A percentile compares a stretch with the other conserved stretches of the same genome.
phyloP scores from a whole-genome alignment of 2,329 filamentous ascomycete species.

The Neopestalotiopsis rosae region DNA sequence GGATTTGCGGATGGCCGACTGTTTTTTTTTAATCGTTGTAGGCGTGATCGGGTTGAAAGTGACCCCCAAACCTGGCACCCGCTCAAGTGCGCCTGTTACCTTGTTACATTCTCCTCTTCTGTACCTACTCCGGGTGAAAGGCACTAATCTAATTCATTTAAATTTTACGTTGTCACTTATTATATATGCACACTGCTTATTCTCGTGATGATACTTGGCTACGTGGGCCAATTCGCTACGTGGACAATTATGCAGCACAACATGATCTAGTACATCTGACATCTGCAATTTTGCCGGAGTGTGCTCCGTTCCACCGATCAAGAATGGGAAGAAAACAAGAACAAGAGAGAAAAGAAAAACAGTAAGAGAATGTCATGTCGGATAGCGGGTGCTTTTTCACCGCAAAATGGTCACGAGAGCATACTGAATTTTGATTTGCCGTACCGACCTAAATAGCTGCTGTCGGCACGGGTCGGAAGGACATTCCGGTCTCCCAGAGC shows the following conservation, averaged over 20 bases:
- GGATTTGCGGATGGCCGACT: neutral
- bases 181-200: neutral
- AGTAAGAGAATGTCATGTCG: neutral
- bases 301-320: neutral
- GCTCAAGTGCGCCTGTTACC: neutral
- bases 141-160: neutral
- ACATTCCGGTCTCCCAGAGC: constrained; percentile 6
- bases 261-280: neutral
- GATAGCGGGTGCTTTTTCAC: constrained; percentile 3
- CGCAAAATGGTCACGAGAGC: constrained; percentile 13
- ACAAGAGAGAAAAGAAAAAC: neutral
- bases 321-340: no score
- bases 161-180: neutral
- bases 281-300: neutral
- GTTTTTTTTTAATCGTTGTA: neutral
- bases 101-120: no score
- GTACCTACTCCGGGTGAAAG: neutral
- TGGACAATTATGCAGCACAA: neutral
- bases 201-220: neutral
- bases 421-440: constrained; percentile 5
- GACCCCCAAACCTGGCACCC: neutral
- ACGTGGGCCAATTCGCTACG: neutral
- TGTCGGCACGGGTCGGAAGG: constrained; percentile 12
- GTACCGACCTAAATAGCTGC: neutral
- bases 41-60: neutral